Evolutionary conservation across 495 filamentous ascomycete species (phyloP).

Genomic region (Thermothielavioides terrestris): DNA sequence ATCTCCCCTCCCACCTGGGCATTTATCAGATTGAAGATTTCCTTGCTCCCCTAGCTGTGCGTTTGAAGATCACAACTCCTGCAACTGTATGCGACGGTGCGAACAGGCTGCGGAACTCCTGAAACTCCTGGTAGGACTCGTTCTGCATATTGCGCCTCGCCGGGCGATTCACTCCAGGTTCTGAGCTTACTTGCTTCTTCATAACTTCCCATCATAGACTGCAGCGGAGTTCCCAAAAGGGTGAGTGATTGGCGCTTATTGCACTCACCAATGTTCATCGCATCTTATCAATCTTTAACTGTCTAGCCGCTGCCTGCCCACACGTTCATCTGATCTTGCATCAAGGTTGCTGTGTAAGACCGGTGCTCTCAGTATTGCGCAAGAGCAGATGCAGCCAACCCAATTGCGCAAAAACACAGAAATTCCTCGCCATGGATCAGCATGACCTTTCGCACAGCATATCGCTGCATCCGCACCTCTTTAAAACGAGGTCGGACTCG

Average conservation of each 20-base stretch:
- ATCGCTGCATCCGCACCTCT: constrained; percentile 38
- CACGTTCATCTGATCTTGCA: neutral
- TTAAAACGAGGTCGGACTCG: constrained; percentile 36
- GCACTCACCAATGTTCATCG: neutral
- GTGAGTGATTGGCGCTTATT: neutral
- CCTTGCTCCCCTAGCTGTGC: neutral
- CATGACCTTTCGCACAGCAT: constrained; percentile 35
- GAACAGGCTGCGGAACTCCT: constrained; percentile 2
- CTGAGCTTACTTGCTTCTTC: no score
- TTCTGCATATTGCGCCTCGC: neutral
- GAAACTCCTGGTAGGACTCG: neutral
- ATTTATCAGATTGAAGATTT: no score
- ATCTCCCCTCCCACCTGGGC: no score
- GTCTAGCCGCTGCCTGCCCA: neutral
- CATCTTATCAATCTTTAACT: constrained; percentile 2
- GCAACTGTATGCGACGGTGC: neutral
- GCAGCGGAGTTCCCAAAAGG: no score
- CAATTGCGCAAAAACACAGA: neutral
- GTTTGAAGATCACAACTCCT: constrained; percentile 1
- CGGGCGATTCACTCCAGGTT: neutral
- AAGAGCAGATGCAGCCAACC: no score
- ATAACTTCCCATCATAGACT: no score
- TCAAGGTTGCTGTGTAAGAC: no score
- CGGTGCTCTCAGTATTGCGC: neutral
- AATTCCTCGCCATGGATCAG: constrained; percentile 14